phyloP scores from a whole-genome alignment of 2,329 filamentous ascomycete genomes.

The Trichoderma lentiforme region DNA sequence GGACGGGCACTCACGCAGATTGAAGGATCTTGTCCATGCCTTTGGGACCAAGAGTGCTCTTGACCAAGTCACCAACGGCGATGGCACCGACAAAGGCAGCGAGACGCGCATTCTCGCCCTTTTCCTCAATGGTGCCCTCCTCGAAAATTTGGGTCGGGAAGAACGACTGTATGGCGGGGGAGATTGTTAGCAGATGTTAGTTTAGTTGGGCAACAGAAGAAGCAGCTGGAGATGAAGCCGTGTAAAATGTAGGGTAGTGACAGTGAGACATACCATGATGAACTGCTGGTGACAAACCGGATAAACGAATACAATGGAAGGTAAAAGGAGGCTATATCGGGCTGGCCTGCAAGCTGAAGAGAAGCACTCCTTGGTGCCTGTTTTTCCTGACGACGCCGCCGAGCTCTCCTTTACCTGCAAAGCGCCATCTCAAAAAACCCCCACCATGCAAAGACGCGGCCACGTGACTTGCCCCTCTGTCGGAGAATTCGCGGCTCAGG shows the following conservation, averaged over 20 bases:
- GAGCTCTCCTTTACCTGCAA: constrained; percentile 14
- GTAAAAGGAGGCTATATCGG: constrained; percentile 5
- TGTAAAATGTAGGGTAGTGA: too few species aligned
- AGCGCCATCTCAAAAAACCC: constrained; percentile 1
- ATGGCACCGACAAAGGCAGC: constrained; percentile 98
- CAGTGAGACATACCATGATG: constrained; percentile 14
- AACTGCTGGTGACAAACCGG: neutral
- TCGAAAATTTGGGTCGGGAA: constrained; percentile 98
- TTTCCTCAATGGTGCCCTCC: constrained; percentile 94
- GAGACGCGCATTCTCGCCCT: constrained; percentile 97
- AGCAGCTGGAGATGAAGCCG: neutral
- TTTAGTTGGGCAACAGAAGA: constrained; percentile 6
- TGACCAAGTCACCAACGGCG: constrained; percentile 93
- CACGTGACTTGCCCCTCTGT: constrained; percentile 44
- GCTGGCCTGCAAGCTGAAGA: neutral
- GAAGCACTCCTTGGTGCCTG: constrained; percentile 24
- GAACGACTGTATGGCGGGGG: constrained; percentile 47
- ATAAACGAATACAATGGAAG: neutral
- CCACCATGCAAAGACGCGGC: constrained; percentile 14
- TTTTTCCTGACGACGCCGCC: constrained; percentile 19
- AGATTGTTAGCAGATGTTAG: neutral
- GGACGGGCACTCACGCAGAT: constrained; percentile 67
- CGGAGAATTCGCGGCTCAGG: constrained; percentile 31
- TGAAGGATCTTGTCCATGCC: constrained; percentile 99
- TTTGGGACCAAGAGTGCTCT: constrained; percentile 95